Evolutionary conservation across 345 rosid genomes (phyloP).

Genomic region (Sonneratia alba): DNA sequence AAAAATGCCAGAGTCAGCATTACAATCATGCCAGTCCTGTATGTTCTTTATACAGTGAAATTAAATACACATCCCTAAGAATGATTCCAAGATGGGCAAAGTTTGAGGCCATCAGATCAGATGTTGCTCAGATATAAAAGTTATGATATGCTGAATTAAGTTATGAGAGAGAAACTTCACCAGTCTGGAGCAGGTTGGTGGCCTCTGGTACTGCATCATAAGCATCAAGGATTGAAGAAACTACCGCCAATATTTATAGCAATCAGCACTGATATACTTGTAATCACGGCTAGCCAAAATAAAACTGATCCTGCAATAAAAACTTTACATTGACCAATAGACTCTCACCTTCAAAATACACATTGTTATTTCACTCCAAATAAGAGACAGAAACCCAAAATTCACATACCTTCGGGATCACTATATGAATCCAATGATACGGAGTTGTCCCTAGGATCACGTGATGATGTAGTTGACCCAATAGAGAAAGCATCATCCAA

Average conservation of each 20-base stretch:
- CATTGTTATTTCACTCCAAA: neutral
- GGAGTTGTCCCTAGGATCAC: conserved; percentile 23
- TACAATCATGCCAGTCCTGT: too few species aligned
- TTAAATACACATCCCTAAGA: neutral
- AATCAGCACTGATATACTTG: conserved; percentile 58
- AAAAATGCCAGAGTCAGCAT: neutral
- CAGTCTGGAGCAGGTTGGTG: neutral
- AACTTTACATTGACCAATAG: neutral
- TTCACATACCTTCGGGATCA: conserved; percentile 20
- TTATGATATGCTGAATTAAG: neutral
- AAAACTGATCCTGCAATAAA: conserved; percentile 56
- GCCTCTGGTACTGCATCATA: neutral
- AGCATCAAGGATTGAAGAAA: conserved; percentile 76
- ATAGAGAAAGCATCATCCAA: conserved; percentile 29
- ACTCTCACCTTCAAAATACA: neutral
- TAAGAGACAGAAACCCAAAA: neutral
- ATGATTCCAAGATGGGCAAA: neutral
- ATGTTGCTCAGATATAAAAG: neutral
- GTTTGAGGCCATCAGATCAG: neutral
- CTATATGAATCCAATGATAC: conserved; percentile 22
- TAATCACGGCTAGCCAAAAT: conserved; percentile 62
- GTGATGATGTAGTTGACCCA: conserved; percentile 25
- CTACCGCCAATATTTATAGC: conserved; percentile 61
- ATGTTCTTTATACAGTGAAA: neutral
- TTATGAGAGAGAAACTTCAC: neutral